Evolutionary conservation across 2,329 filamentous ascomycete genomes (phyloP).

Genomic region (Aspergillus quadrilineatus): DNA sequence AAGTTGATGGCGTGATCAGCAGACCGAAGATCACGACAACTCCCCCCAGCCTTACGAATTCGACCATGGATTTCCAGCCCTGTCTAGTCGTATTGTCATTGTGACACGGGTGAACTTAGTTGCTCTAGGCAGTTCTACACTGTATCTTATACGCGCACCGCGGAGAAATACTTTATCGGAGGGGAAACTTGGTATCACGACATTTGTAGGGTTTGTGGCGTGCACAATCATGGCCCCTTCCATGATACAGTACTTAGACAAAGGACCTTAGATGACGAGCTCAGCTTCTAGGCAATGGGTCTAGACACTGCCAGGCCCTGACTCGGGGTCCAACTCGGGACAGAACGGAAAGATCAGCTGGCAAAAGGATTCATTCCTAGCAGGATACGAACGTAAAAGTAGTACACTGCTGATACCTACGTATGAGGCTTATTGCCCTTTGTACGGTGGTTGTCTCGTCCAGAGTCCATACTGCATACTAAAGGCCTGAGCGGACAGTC

Average conservation of each 20-base stretch:
- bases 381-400: no score
- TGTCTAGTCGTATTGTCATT: neutral
- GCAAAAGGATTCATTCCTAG: no score
- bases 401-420: no score
- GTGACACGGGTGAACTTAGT: neutral
- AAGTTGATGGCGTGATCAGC: neutral
- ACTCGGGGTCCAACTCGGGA: no score
- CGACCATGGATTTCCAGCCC: neutral
- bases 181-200: neutral
- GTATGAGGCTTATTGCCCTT: no score
- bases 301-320: no score
- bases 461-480: no score
- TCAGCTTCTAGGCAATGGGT: neutral
- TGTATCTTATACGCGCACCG: neutral
- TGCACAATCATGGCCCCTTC: neutral
- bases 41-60: slow-evolving; percentile 5
- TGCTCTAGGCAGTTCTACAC: neutral
- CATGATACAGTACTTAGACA: neutral
- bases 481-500: no score
- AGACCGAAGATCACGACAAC: slow-evolving; percentile 3
- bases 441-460: no score
- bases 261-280: neutral
- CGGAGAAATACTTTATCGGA: neutral
- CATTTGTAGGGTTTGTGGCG: neutral
- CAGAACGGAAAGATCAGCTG: no score